Base-by-base conservation (phyloP, 2,329 filamentous ascomycete species). In the Arthrobotrys sphaeroides region DNA sequence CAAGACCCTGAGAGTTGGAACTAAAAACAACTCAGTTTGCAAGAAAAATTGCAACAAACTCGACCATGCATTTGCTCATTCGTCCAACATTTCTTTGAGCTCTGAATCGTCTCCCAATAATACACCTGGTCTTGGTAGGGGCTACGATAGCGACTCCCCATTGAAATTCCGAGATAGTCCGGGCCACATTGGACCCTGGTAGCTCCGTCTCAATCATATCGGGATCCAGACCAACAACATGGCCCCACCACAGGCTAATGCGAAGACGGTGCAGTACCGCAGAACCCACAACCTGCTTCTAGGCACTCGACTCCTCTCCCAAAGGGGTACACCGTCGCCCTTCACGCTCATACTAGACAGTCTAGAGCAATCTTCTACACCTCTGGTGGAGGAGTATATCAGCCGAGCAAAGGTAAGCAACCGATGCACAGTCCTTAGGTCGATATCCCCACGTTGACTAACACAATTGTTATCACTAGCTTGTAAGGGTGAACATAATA, bases 321-420 rank as follows among this genome's bases (percentile, higher is more conserved):
- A 92, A 67, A 88, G 92, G 77, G 91, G 95, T 82, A 89, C 88
- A 68, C 89, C 91, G 12, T 96, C 93, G 55, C 94, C 94, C 1
- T 89, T 98, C 80, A 97, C 94, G 0, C 85, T 98, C 24, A 83
- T 97, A 2, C 85, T 97, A 68, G 94, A 98, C 82, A 92, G 87
- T 33, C 85, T 97, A 28, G 93, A 96, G 83, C 93, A 97, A 83
- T 89, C 90, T 24, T 91, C 89, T 5, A 86, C 85, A 28, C 89
- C 90, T 0, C 83, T 97, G 2, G 78, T 94, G 1, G 83, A 85
- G 16, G 93, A 97, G 82, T 92, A 94, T 82, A 88, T 91, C 64
- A 85, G 86, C 51, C 87, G 94, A 79, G 92, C 91, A 65, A 91
- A 90, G 84, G 92, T 91, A 79, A 72, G 83, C 79, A 47, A 13